These are phyloP conservation scores for Abrus precatorius DNA, from an alignment of 306 rosid genomes.

Conservation along the genomic window DNA sequence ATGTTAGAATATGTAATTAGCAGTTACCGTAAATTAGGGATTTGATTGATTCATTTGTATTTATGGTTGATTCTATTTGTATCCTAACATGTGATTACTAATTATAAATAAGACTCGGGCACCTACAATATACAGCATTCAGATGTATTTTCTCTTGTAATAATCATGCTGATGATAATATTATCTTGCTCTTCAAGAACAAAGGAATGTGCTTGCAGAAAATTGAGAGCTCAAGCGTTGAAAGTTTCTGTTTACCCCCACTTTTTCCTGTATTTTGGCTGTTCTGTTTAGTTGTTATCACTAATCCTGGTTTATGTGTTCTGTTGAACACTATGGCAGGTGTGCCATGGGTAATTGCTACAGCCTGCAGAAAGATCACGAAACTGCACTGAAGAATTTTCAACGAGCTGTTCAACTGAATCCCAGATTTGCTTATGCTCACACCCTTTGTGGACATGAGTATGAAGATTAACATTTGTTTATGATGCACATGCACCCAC, in stretches of 20 bases:
- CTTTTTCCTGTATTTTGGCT: background rate
- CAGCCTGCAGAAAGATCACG: slow-evolving; percentile 65
- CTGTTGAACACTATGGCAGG: slow-evolving; percentile 52
- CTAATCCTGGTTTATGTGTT: slow-evolving; percentile 37
- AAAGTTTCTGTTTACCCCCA: background rate
- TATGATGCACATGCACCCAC: slow-evolving; percentile 18
- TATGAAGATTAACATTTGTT: slow-evolving; percentile 53
- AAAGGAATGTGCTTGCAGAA: background rate
- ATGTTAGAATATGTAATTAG: no score
- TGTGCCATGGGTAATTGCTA: slow-evolving; percentile 70
- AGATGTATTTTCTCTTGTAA: no score
- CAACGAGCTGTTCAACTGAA: slow-evolving; percentile 95
- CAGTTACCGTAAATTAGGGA: no score
- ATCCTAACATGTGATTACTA: no score
- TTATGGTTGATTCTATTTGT: no score
- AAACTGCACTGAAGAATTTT: slow-evolving; percentile 76
- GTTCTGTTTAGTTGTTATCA: background rate
- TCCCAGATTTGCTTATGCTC: slow-evolving; percentile 95
- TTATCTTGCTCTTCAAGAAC: slow-evolving; percentile 30
- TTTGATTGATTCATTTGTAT: no score
- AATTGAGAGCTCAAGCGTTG: background rate
- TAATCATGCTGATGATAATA: slow-evolving; percentile 7
- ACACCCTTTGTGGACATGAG: slow-evolving; percentile 99
- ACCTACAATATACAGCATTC: no score
- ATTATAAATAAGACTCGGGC: no score